Conservation (phyloP, 305 asterid genomes). For the Fraxinus ornus region DNA sequence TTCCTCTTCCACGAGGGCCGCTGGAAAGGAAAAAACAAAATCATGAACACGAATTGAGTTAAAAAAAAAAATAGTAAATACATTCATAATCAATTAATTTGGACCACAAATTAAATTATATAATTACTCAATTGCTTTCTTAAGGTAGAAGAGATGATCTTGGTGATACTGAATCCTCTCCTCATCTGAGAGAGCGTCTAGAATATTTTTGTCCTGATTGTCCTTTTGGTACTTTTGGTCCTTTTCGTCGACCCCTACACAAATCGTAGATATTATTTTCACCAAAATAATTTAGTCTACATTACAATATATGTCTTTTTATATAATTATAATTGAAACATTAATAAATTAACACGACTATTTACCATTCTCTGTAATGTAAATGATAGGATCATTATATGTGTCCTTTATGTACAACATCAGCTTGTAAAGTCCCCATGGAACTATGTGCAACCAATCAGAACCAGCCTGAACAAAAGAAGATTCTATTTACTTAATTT, state of each 20-base stretch:
- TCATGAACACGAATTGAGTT: background rate
- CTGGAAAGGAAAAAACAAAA: background rate
- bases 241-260: constrained; percentile 38
- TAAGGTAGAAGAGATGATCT: constrained; percentile 31
- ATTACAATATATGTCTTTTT: too few species aligned
- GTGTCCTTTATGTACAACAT: background rate
- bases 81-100: background rate
- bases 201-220: too few species aligned
- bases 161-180: constrained; percentile 45
- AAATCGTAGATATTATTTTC: background rate
- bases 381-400: background rate
- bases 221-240: constrained; percentile 33
- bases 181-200: constrained; percentile 33
- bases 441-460: background rate
- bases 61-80: too few species aligned
- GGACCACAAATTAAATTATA: background rate
- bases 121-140: background rate
- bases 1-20: background rate
- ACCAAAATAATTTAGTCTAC: background rate
- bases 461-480: background rate
- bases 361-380: background rate
- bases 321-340: background rate
- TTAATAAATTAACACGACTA: background rate
- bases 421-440: background rate
- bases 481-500: background rate